These are phyloP conservation scores for Neurospora sp. DNA, from an alignment of 495 filamentous ascomycete species.

Conservation along the genomic window DNA sequence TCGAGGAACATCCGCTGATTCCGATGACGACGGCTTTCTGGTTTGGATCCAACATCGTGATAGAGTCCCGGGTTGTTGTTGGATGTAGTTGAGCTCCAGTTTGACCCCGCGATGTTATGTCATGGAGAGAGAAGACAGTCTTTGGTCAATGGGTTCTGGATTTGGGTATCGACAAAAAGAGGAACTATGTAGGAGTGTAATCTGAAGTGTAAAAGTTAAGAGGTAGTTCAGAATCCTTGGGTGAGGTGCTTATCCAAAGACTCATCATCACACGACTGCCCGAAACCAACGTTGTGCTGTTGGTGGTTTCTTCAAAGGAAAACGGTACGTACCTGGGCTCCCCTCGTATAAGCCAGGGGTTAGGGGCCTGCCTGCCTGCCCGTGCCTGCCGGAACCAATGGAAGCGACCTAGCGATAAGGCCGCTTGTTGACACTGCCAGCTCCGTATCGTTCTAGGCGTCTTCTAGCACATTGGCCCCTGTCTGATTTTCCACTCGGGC, in stretches of 20 bases:
- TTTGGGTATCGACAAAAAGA: not conserved
- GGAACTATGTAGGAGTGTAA: not conserved
- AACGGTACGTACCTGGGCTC: not conserved
- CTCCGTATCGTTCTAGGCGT: not conserved
- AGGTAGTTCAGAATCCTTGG: not conserved
- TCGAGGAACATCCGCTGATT: conserved; percentile 65
- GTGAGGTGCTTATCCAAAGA: not conserved
- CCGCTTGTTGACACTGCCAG: not conserved
- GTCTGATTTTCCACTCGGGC: not conserved
- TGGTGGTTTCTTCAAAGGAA: not conserved
- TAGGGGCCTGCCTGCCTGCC: not conserved
- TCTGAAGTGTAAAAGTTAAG: not conserved
- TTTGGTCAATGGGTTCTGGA: not conserved
- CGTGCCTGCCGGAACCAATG: not conserved
- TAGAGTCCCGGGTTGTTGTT: not conserved
- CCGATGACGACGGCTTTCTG: conserved; percentile 52
- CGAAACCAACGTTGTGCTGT: not conserved
- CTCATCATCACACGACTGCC: not conserved
- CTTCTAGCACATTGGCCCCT: not conserved
- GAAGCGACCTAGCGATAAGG: not conserved
- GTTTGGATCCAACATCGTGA: not conserved
- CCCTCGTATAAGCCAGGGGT: not conserved
- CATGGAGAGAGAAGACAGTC: not conserved
- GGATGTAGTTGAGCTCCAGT: not conserved
- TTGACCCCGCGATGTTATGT: not conserved